Conservation (phyloP, 352 stramenopile genomes). For the Phytopythium litorale region DNA sequence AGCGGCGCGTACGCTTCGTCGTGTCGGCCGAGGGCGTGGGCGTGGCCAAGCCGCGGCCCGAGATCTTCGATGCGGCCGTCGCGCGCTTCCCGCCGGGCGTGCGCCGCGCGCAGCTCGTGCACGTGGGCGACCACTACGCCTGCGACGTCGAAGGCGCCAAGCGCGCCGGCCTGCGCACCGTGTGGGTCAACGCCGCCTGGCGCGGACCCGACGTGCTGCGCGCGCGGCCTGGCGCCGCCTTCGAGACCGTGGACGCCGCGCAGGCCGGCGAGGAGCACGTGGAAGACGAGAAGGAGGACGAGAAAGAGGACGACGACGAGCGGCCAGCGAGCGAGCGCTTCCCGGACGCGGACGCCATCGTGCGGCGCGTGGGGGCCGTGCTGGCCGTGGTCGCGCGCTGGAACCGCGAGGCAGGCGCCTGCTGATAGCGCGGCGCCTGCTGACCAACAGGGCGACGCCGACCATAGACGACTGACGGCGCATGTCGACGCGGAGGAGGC, state of each 20-base stretch:
- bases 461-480: too few relatives aligned
- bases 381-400: constrained; percentile 38
- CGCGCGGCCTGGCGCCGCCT: background rate
- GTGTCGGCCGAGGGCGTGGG: constrained; percentile 53
- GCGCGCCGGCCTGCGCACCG: constrained; percentile 47
- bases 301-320: constrained; percentile 1
- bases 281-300: background rate
- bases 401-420: constrained; percentile 23
- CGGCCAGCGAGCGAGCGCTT: constrained; percentile 11
- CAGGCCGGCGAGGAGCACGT: background rate
- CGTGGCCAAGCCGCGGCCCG: constrained; percentile 34
- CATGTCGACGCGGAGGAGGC: too few relatives aligned
- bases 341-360: constrained; percentile 53
- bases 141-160: constrained; percentile 70
- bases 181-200: constrained; percentile 61
- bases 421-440: background rate
- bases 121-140: constrained; percentile 74
- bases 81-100: constrained; percentile 25
- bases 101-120: constrained; percentile 41
- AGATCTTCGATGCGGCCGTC: constrained; percentile 59
- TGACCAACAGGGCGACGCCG: too few relatives aligned
- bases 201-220: constrained; percentile 34
- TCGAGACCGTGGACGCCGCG: constrained; percentile 5
- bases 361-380: constrained; percentile 42
- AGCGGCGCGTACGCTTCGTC: constrained; percentile 38